Evolutionary conservation across 2,329 filamentous ascomycete genomes (phyloP).

Genomic region (Myrmaecium sp.): DNA sequence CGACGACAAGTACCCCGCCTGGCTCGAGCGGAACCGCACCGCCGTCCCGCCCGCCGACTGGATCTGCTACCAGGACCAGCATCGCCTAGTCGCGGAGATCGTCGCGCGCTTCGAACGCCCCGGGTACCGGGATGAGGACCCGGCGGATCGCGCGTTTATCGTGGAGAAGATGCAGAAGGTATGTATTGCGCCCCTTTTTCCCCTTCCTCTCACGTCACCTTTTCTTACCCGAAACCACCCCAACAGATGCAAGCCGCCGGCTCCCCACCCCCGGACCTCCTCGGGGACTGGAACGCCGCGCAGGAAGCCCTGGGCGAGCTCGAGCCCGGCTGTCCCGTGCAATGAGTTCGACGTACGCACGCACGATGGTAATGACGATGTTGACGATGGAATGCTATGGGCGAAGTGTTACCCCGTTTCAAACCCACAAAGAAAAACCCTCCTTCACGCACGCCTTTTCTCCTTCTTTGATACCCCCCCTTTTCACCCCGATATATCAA

Average conservation of each 20-base stretch:
- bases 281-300: conserved; percentile 74
- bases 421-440: background rate
- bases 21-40: conserved; percentile 63
- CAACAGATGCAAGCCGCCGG: conserved; percentile 88
- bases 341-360: conserved; percentile 23
- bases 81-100: conserved; percentile 66
- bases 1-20: conserved; percentile 76
- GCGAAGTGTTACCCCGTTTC: background rate
- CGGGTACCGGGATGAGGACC: conserved; percentile 66
- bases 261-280: conserved; percentile 74
- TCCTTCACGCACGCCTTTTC: background rate
- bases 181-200: no score
- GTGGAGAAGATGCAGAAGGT: conserved; percentile 98
- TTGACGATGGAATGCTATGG: background rate
- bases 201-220: background rate
- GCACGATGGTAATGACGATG: conserved; percentile 1
- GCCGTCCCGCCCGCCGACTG: conserved; percentile 52
- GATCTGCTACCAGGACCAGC: conserved; percentile 66
- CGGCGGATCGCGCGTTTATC: conserved; percentile 74
- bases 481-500: background rate
- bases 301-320: conserved; percentile 47
- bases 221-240: conserved; percentile 6
- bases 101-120: conserved; percentile 73
- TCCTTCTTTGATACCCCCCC: background rate
- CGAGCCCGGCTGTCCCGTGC: conserved; percentile 44